Conservation (phyloP, 1,284 basidiomycete genomes). For the Laetiporus sulphureus region DNA sequence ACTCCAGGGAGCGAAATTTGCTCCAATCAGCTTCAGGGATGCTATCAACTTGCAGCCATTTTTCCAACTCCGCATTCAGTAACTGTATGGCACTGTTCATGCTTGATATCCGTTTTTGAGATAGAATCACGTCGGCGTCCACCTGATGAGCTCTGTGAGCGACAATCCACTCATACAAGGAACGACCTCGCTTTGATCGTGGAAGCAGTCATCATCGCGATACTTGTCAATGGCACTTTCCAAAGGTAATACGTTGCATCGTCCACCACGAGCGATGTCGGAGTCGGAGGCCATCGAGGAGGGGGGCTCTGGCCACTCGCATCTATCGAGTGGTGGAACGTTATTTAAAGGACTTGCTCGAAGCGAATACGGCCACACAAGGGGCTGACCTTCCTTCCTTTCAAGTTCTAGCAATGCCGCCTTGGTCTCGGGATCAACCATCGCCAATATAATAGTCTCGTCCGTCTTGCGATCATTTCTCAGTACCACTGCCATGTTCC, state of each 20-base stretch:
- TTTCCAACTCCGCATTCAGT: slow-evolving; percentile 45
- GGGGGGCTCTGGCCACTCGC: slow-evolving; percentile 52
- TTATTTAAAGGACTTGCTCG: too few relatives aligned
- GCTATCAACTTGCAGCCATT: slow-evolving; percentile 42
- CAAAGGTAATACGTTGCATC: slow-evolving; percentile 67
- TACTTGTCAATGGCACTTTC: slow-evolving; percentile 66
- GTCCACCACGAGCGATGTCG: slow-evolving; percentile 40
- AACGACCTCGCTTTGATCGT: slow-evolving; percentile 55
- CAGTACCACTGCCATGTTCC: slow-evolving; percentile 72
- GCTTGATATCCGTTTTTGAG: slow-evolving; percentile 53
- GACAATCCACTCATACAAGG: not conserved
- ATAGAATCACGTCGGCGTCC: slow-evolving; percentile 63
- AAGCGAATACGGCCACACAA: too few relatives aligned
- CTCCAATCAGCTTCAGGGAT: slow-evolving; percentile 84
- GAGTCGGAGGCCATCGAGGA: slow-evolving; percentile 69
- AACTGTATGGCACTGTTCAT: slow-evolving; percentile 48
- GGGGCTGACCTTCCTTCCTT: too few relatives aligned
- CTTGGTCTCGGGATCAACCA: slow-evolving; percentile 66
- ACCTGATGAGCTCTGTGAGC: slow-evolving; percentile 38
- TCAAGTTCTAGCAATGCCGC: slow-evolving; percentile 36
- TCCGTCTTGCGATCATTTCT: slow-evolving; percentile 47
- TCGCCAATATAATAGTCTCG: slow-evolving; percentile 69
- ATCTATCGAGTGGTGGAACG: slow-evolving; percentile 38
- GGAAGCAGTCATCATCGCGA: slow-evolving; percentile 70
- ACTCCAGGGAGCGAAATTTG: slow-evolving; percentile 81